These are phyloP conservation scores for Paramarasmius palmivorus DNA, from an alignment of 1,284 basidiomycete genomes.

Conservation along the genomic window DNA sequence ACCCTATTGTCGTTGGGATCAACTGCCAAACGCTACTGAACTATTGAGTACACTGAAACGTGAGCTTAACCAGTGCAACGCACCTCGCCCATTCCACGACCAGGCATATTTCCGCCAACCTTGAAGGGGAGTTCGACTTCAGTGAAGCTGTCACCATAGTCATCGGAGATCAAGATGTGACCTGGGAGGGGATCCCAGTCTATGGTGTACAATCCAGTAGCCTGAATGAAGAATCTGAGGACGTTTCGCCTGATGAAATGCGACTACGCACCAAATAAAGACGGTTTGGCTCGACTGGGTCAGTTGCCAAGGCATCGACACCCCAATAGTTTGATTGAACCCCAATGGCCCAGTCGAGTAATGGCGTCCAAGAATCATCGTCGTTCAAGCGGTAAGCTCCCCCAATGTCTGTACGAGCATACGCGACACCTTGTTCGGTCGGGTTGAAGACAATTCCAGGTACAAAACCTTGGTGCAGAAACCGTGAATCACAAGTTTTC, in stretches of 20 bases:
- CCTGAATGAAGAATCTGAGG: constrained; percentile 30
- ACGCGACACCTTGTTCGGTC: constrained; percentile 54
- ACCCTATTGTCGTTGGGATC: constrained; percentile 56
- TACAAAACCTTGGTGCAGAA: constrained; percentile 23
- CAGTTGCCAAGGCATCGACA: constrained; percentile 62
- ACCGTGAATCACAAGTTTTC: too few relatives aligned
- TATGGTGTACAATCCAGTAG: constrained; percentile 68
- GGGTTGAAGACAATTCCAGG: constrained; percentile 66
- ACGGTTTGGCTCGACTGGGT: constrained; percentile 55
- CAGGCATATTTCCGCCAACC: constrained; percentile 69
- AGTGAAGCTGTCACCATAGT: constrained; percentile 57
- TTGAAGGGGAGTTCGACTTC: constrained; percentile 59
- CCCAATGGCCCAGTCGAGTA: constrained; percentile 57
- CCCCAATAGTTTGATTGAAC: constrained; percentile 65
- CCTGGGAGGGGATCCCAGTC: constrained; percentile 68
- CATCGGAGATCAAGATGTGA: constrained; percentile 60
- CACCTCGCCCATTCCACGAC: constrained; percentile 53
- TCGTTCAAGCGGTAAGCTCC: constrained; percentile 64
- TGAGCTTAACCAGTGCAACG: constrained; percentile 24
- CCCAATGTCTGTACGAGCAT: constrained; percentile 67
- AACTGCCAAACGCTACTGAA: constrained; percentile 53
- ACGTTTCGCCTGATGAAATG: background rate
- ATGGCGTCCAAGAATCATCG: constrained; percentile 60
- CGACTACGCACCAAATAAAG: constrained; percentile 51
- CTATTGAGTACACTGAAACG: background rate